Conservation (phyloP, 2,329 filamentous ascomycete species). For the Coniochaeta sp. region DNA sequence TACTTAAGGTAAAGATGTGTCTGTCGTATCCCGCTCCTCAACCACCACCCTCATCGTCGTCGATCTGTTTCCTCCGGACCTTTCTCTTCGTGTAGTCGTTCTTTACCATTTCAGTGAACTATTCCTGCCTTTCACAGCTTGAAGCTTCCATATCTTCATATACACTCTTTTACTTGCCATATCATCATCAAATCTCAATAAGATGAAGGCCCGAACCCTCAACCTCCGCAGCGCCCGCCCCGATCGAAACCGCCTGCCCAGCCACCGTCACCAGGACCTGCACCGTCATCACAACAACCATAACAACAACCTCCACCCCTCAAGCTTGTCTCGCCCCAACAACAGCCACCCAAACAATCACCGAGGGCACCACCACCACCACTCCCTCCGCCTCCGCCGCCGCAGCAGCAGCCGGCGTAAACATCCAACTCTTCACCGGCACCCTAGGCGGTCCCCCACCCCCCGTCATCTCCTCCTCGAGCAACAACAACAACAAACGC, state of each 20-base stretch:
- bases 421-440: slow-evolving; percentile 5
- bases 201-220: neutral
- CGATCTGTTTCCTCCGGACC: slow-evolving; percentile 2
- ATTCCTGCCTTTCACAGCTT: neutral
- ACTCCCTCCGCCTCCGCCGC: neutral
- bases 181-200: neutral
- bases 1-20: neutral
- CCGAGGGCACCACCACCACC: neutral
- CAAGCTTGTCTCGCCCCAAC: neutral
- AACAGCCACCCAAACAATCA: neutral
- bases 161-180: neutral
- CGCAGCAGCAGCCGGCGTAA: neutral
- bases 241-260: neutral
- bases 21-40: neutral
- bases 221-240: neutral
- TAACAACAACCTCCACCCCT: neutral
- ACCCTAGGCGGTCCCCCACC: slow-evolving; percentile 1
- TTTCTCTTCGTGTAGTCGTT: neutral
- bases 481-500: neutral
- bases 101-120: neutral
- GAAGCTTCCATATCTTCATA: neutral
- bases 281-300: slow-evolving; percentile 1
- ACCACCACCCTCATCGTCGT: neutral
- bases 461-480: slow-evolving; percentile 3
- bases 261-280: neutral